Base-by-base conservation (phyloP, 169 alveolate genomes). In the Plasmodium ovale region DNA sequence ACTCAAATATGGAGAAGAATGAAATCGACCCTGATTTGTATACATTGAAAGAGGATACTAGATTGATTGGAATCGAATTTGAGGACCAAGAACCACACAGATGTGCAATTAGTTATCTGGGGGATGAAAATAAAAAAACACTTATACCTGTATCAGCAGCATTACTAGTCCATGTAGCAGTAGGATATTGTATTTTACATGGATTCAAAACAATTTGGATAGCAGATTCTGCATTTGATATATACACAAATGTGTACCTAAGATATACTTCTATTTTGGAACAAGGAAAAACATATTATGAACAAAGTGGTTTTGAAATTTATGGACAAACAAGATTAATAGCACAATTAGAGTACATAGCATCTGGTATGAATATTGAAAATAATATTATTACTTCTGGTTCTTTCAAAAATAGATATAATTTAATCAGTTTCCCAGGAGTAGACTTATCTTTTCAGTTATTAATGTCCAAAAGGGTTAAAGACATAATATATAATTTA, bases 41-140 rank as follows among this genome's bases (percentile, higher is more conserved):
- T 65, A 47, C 64, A 0, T 53, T 82, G 27, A 67, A 68, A 54
- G 84, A 82, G 42, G 42, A 51, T 39, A 67, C 87, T 44, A 85
- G 94, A 42, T 82, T 91, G 71, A 91, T 91, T 65, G 94, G 94
- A 49, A 91, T 91, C 16, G 94, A 91, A 84, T 91, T 91, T 91
- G 94, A 91, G 67, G 89, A 88, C 16, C 89, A 87, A 64, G 87
- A 91, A 39, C 94, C 94, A 3, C 72, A 87, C 54, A 64, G 94
- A 73, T 91, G 94, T 87, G 94, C 90, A 33, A 91, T 91, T 62
- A 91, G 94, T 54, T 91, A 91, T 87, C 64, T 91, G 27, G 94
- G 92, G 2, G 87, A 91, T 64, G 94, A 91, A 58, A 29, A 25
- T 5, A 54, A 60, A 49, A 91, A 87, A 37, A 72, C 92, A 6